Base-by-base conservation (phyloP, 495 filamentous ascomycete species). In the Collariella sp. region DNA sequence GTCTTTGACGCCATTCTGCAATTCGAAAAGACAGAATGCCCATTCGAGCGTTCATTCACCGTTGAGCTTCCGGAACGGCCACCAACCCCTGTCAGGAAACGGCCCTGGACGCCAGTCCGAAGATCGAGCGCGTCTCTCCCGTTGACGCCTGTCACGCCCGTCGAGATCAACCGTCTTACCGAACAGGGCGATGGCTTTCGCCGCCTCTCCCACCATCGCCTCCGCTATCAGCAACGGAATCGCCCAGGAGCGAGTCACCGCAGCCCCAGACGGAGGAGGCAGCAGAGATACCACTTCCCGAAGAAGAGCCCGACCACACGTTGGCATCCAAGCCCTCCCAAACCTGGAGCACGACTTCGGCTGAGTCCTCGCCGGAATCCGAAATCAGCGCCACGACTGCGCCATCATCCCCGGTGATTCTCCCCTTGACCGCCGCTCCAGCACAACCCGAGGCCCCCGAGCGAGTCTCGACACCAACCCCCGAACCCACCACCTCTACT, bases 11-110 rank as follows among this genome's bases (percentile, higher is more conserved):
- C 79, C 52, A 75, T 94, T 5, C 70, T 95, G 40, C 82, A 83
- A 51, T 96, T 91, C 65, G 90, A 96, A 69, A 86, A 85, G 55
- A 95, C 89, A 0, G 79, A 81, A 44, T 95, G 88, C 72, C 90
- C 90, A 11, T 96, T 96, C 67, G 76, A 83, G 57, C 74, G 88
- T 46, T 75, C 79, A 4, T 90, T 93, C 54, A 83, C 79, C 1
- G 82, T 93, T 20, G 78, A 86, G 50, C 69, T 94, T 34, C 89
- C 90, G 5, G 83, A 87, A 52, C 73, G 78, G 45, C 82, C 83
- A 1, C 71, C 76, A 56, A 83, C 80, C 3, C 85, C 86, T 3
- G 68, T 82, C 40, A 82, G 76, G 56, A 85, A 81, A 68, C 80
- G 74, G 55, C 81, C 85, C 36, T 89, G 86, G 85, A 83, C 74